Percentiles rank a stretch among this genome's conserved stretches.
Evolutionary conservation across 2,329 filamentous ascomycete genomes (phyloP).

Genomic region (Endoconidiophora laricicola): DNA sequence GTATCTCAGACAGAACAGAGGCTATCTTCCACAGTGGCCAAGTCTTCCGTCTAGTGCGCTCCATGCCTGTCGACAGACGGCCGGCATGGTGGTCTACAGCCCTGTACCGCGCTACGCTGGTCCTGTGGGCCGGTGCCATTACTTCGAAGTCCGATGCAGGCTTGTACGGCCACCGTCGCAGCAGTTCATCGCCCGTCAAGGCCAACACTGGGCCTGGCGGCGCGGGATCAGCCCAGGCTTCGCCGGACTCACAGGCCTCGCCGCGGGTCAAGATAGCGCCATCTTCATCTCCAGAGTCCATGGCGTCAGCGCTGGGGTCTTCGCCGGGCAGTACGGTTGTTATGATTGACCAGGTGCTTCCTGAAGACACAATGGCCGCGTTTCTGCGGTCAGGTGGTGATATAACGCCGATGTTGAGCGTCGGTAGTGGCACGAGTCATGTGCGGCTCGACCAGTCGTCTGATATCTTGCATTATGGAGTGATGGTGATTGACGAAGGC

Average conservation of each 20-base stretch:
- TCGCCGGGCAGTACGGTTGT: slow-evolving; percentile 14
- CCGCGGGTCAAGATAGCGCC: slow-evolving; percentile 1
- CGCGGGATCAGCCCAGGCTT: neutral
- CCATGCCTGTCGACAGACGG: slow-evolving; percentile 41
- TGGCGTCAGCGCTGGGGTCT: neutral
- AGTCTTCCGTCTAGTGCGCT: slow-evolving; percentile 41
- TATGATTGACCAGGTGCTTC: slow-evolving; percentile 25
- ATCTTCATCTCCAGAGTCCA: neutral
- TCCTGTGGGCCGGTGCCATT: slow-evolving; percentile 46
- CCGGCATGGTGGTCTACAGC: slow-evolving; percentile 58
- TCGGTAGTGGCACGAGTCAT: slow-evolving; percentile 19
- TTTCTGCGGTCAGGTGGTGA: slow-evolving; percentile 23
- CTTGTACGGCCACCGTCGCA: neutral
- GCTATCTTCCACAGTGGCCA: slow-evolving; percentile 53
- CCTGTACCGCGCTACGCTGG: slow-evolving; percentile 48
- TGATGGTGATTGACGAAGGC: slow-evolving; percentile 24
- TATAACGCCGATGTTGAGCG: slow-evolving; percentile 23
- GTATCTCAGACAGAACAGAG: slow-evolving; percentile 46
- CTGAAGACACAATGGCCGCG: slow-evolving; percentile 23
- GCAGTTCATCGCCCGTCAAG: neutral
- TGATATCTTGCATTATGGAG: slow-evolving; percentile 25
- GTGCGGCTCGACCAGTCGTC: slow-evolving; percentile 23
- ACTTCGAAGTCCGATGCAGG: neutral
- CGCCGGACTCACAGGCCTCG: slow-evolving; percentile 4
- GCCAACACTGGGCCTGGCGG: neutral